Percentiles rank a stretch among this genome's conserved stretches.
Evolutionary conservation across 2,329 filamentous ascomycete genomes (phyloP).

Genomic region (Cytospora chrysosperma): DNA sequence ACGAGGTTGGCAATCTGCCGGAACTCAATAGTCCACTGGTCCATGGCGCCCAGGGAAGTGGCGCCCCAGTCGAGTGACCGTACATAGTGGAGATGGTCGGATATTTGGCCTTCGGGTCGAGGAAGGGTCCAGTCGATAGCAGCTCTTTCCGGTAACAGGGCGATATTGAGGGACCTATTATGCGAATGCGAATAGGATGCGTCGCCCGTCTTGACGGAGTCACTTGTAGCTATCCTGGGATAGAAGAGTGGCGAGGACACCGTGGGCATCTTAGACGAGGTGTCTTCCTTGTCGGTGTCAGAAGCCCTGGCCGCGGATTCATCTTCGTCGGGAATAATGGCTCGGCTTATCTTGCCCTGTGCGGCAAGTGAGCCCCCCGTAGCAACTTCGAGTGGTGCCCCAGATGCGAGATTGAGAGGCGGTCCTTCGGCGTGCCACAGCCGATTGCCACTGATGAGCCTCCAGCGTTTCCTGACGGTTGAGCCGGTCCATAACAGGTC

Average conservation of each 20-base stretch:
- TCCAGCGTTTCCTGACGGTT: constrained; percentile 40
- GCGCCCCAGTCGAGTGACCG: constrained; percentile 41
- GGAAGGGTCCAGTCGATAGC: constrained; percentile 37
- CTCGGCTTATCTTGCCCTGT: constrained; percentile 9
- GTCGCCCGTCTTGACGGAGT: constrained; percentile 31
- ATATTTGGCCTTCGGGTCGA: constrained; percentile 33
- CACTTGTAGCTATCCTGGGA: constrained; percentile 26
- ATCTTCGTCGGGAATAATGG: neutral
- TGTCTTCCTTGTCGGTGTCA: neutral
- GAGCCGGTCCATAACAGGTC: constrained; percentile 39
- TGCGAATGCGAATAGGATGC: constrained; percentile 27
- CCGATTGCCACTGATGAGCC: constrained; percentile 42
- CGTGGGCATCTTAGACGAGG: neutral
- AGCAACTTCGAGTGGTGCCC: constrained; percentile 27
- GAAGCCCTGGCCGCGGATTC: neutral
- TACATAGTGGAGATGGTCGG: constrained; percentile 32
- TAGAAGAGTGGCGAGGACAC: constrained; percentile 20
- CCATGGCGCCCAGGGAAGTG: constrained; percentile 45
- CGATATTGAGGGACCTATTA: constrained; percentile 32
- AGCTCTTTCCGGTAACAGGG: constrained; percentile 34
- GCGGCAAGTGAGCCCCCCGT: constrained; percentile 25
- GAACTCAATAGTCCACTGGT: constrained; percentile 44
- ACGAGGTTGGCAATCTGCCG: constrained; percentile 41
- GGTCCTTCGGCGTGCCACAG: constrained; percentile 33
- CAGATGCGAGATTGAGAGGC: constrained; percentile 30